Percentiles rank a stretch among this genome's conserved stretches.
Evolutionary conservation across 2,329 filamentous ascomycete genomes (phyloP).

Genomic region (Cordyceps javanica): DNA sequence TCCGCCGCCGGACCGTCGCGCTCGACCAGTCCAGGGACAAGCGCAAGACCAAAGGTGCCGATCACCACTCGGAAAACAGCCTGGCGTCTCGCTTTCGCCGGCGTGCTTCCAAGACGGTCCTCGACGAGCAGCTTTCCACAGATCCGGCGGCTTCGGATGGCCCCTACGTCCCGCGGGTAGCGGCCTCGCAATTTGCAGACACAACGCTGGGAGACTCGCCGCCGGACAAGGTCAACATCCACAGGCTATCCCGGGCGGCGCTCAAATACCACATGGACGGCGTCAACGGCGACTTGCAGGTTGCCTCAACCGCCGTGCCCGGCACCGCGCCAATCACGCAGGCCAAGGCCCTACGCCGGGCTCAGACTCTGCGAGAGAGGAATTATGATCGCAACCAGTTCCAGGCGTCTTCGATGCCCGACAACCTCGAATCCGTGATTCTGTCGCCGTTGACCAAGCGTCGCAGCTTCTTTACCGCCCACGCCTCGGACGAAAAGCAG

Average conservation of each 20-base stretch:
- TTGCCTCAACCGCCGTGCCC: conserved; percentile 19
- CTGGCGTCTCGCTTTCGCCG: conserved; percentile 2
- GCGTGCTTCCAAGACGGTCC: conserved; percentile 4
- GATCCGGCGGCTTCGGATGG: neutral
- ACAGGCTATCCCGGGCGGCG: conserved; percentile 38
- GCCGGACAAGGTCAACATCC: conserved; percentile 30
- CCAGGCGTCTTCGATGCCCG: conserved; percentile 26
- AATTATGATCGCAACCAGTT: conserved; percentile 38
- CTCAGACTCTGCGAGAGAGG: conserved; percentile 32
- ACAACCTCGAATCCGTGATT: neutral
- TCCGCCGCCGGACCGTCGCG: neutral
- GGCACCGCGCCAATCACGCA: conserved; percentile 29
- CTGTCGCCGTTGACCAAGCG: neutral
- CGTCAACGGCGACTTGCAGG: conserved; percentile 17
- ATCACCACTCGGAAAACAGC: conserved; percentile 6
- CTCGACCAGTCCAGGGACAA: conserved; percentile 9
- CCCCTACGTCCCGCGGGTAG: conserved; percentile 45
- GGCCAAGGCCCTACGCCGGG: conserved; percentile 29
- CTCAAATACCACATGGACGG: conserved; percentile 35
- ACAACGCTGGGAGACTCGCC: conserved; percentile 43
- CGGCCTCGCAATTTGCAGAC: conserved; percentile 47
- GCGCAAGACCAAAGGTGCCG: conserved; percentile 3
- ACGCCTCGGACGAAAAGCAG: conserved; percentile 13
- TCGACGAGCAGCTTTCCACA: neutral
- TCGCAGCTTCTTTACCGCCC: conserved; percentile 2